These are phyloP conservation scores for Aquilaria yunnanensis DNA, from an alignment of 345 rosid genomes.

Conservation along the genomic window DNA sequence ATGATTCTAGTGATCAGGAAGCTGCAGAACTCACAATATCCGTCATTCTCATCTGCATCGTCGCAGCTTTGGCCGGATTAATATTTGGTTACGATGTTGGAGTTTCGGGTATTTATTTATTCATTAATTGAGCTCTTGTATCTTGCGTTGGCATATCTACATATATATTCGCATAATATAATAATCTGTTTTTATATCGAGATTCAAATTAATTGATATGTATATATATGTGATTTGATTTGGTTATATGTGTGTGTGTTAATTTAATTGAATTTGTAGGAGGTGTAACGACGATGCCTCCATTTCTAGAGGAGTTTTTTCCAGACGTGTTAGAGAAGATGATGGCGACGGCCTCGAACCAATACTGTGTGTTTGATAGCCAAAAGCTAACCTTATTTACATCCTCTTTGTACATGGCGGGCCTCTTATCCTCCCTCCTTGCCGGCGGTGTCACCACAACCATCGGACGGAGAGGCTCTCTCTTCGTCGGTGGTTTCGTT, in stretches of 20 bases:
- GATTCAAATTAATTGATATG: background rate
- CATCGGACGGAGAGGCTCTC: slow-evolving; percentile 23
- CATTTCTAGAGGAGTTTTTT: slow-evolving; percentile 26
- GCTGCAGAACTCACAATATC: slow-evolving; percentile 2
- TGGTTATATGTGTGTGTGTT: too few species aligned
- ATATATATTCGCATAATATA: too few species aligned
- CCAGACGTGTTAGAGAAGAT: slow-evolving; percentile 19
- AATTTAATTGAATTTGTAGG: slow-evolving; percentile 9
- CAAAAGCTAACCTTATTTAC: slow-evolving; percentile 16
- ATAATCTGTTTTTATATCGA: too few species aligned
- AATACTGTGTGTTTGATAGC: slow-evolving; percentile 25
- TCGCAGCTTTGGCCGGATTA: slow-evolving; percentile 25
- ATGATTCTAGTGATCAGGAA: background rate
- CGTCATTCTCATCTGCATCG: slow-evolving; percentile 11
- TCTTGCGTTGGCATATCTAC: too few species aligned
- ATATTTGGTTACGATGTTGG: slow-evolving; percentile 30
- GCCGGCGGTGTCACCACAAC: slow-evolving; percentile 24
- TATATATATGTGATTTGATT: background rate
- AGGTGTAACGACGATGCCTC: slow-evolving; percentile 20
- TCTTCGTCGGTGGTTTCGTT: slow-evolving; percentile 25
- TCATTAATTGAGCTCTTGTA: too few species aligned
- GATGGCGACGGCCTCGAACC: slow-evolving; percentile 7
- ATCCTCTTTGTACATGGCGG: slow-evolving; percentile 37
- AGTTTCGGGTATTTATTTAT: slow-evolving; percentile 9
- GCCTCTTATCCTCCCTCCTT: slow-evolving; percentile 24